phyloP scores from a whole-genome alignment of 1,284 basidiomycete species.

The Trichosporon faecale region DNA sequence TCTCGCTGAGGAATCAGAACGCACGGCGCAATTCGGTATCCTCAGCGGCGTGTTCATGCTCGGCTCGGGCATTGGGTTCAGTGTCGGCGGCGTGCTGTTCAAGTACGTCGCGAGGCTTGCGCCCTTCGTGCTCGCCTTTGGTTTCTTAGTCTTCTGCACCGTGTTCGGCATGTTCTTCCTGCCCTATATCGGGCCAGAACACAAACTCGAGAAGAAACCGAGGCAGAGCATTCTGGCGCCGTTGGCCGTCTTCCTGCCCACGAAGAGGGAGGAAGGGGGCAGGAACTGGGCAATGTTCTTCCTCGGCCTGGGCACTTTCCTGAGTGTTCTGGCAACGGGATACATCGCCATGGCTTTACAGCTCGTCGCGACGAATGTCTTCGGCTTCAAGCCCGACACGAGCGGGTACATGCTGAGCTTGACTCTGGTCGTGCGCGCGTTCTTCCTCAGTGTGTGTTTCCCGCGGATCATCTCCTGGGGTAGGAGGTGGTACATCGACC shows the following conservation, averaged over 20 bases:
- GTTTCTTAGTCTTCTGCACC: conserved; percentile 42
- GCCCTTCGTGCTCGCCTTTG: conserved; percentile 46
- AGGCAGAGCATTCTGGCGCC: conserved; percentile 40
- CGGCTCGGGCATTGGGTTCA: conserved; percentile 27
- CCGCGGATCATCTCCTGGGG: conserved; percentile 44
- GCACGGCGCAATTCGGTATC: conserved; percentile 47
- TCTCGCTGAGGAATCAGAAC: conserved; percentile 33
- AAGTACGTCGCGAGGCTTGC: conserved; percentile 35
- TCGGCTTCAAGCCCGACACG: conserved; percentile 40
- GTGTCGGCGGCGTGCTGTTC: conserved; percentile 41
- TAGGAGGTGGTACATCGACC: conserved; percentile 21
- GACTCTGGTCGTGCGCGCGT: conserved; percentile 39
- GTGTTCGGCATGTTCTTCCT: conserved; percentile 45
- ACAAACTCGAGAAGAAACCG: conserved; percentile 15
- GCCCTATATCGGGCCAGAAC: conserved; percentile 43
- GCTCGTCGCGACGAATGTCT: conserved; percentile 43
- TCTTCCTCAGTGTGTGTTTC: conserved; percentile 47
- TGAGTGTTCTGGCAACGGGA: conserved; percentile 46
- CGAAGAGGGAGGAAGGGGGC: conserved; percentile 10
- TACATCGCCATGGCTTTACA: conserved; percentile 48
- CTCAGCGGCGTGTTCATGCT: conserved; percentile 43
- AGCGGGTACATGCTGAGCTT: conserved; percentile 40
- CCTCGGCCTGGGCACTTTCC: conserved; percentile 44
- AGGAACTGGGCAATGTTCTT: conserved; percentile 43
- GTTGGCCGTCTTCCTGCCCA: conserved; percentile 44